Percentiles rank a stretch among this genome's conserved stretches.
Evolutionary conservation across 805 yeast genomes (phyloP).

Genomic region (Komagataella populi): DNA sequence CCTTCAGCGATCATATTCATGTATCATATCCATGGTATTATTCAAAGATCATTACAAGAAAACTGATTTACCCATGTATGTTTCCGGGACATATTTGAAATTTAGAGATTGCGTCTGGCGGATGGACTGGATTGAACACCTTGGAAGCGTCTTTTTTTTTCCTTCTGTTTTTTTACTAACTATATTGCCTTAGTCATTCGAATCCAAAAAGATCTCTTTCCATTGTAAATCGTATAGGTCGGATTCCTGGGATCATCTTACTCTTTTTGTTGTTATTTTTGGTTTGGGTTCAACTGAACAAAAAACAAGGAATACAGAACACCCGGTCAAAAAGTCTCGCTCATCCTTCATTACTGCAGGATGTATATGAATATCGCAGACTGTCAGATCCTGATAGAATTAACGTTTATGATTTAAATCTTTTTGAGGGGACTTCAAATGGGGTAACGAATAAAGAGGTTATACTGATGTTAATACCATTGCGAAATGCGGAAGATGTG

Average conservation of each 20-base stretch:
- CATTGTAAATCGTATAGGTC: background rate
- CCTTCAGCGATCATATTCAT: background rate
- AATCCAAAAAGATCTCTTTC: background rate
- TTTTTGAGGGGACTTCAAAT: constrained; percentile 36
- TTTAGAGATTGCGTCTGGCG: no score
- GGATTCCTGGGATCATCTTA: background rate
- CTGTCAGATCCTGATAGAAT: constrained; percentile 14
- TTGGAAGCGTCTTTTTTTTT: no score
- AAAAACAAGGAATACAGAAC: background rate
- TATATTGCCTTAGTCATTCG: background rate
- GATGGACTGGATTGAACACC: no score
- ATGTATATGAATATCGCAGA: background rate
- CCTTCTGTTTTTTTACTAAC: background rate
- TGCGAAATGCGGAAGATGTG: constrained; percentile 67
- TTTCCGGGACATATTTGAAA: constrained; percentile 1
- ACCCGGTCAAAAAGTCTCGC: background rate
- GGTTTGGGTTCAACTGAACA: background rate
- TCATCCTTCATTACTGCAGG: background rate
- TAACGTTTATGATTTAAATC: constrained; percentile 47
- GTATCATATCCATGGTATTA: background rate
- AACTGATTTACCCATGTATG: constrained; percentile 34
- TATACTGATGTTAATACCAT: constrained; percentile 58
- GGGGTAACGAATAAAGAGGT: constrained; percentile 45
- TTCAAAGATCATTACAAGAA: constrained; percentile 19
- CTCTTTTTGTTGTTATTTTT: background rate